These are phyloP conservation scores for Urtica urens DNA, from an alignment of 306 rosid genomes.

Conservation along the genomic window DNA sequence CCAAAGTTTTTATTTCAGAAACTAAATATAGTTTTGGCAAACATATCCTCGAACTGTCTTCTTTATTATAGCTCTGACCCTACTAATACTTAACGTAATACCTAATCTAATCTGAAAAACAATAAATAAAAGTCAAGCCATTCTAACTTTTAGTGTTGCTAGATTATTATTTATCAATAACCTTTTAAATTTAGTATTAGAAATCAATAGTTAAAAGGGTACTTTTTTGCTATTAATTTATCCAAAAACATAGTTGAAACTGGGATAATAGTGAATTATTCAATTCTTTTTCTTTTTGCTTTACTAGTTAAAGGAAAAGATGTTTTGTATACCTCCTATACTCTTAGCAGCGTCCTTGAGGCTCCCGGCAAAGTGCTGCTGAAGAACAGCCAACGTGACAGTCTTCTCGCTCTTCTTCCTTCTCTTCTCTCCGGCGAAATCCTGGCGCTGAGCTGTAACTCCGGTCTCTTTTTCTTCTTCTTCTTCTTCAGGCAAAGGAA, in stretches of 20 bases:
- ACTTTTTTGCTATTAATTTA: no score
- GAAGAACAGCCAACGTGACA: slow-evolving; percentile 41
- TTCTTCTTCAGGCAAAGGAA: slow-evolving; percentile 20
- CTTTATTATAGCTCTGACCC: background rate
- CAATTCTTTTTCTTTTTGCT: background rate
- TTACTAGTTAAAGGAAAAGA: background rate
- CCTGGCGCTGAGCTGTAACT: slow-evolving; percentile 41
- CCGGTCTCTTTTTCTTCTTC: slow-evolving; percentile 37
- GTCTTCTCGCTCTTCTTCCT: slow-evolving; percentile 53
- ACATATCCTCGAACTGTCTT: background rate
- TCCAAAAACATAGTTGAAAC: no score
- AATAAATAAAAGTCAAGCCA: no score
- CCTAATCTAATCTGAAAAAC: no score
- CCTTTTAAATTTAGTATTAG: no score
- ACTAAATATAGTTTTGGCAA: background rate
- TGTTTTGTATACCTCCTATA: slow-evolving; percentile 20
- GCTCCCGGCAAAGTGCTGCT: slow-evolving; percentile 45
- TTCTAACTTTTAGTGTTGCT: no score
- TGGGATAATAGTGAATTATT: background rate
- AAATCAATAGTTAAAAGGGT: no score
- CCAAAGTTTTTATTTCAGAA: background rate
- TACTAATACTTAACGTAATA: no score
- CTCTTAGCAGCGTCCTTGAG: slow-evolving; percentile 32
- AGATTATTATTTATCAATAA: no score
- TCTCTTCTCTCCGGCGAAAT: slow-evolving; percentile 46